Percentiles rank a stretch among this genome's conserved stretches.
Conservation (phyloP, 2,329 filamentous ascomycete genomes). For the Aureobasidium sp. region DNA sequence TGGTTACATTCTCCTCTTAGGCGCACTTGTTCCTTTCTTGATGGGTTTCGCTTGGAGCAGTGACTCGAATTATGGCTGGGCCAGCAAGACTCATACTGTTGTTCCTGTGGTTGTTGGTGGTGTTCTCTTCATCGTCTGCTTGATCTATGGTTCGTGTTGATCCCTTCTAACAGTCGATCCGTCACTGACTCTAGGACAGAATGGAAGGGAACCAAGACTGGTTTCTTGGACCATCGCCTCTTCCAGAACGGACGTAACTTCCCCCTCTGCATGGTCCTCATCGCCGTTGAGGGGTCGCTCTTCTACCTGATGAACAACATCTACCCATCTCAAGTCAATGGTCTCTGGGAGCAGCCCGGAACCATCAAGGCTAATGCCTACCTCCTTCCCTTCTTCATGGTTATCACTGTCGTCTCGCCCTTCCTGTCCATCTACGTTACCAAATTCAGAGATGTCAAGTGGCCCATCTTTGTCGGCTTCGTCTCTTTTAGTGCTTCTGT, state of each 20-base stretch:
- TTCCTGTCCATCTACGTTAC: constrained; percentile 7
- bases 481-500: constrained; percentile 7
- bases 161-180: background rate
- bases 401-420: constrained; percentile 7
- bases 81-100: constrained; percentile 7
- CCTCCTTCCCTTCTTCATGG: constrained; percentile 9
- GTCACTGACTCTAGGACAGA: background rate
- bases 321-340: constrained; percentile 6
- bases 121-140: constrained; percentile 5
- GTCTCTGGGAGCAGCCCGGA: constrained; percentile 5
- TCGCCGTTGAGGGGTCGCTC: constrained; percentile 2
- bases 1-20: constrained; percentile 2
- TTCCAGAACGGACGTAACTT: constrained; percentile 13
- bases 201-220: constrained; percentile 12
- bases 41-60: constrained; percentile 12
- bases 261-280: constrained; percentile 10
- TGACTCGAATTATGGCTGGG: constrained; percentile 7
- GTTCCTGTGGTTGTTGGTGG: constrained; percentile 9
- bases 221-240: constrained; percentile 11
- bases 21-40: constrained; percentile 3
- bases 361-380: constrained; percentile 8
- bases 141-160: background rate
- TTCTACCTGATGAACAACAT: constrained; percentile 13
- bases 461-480: constrained; percentile 8
- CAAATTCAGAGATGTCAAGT: constrained; percentile 7